phyloP scores from a whole-genome alignment of 805 yeast genomes.

The Debaryomyces tyrocola region DNA sequence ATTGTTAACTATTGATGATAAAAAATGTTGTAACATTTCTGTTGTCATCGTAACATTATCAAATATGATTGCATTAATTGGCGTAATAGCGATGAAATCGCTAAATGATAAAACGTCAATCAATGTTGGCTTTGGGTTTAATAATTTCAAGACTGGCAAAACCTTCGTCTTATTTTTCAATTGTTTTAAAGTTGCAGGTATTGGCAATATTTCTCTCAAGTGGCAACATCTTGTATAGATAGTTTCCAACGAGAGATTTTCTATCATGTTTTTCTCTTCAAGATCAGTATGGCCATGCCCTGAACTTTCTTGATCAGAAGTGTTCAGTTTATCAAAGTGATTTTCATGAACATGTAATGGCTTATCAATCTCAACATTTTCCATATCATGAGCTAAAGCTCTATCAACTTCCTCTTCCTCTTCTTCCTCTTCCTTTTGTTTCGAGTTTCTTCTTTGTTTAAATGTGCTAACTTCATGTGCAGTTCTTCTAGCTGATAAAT shows the following conservation, averaged over 20 bases:
- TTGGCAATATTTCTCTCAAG: constrained; percentile 85
- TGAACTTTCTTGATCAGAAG: not conserved
- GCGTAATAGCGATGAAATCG: constrained; percentile 57
- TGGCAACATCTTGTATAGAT: constrained; percentile 87
- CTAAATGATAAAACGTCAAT: constrained; percentile 58
- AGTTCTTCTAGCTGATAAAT: constrained; percentile 64
- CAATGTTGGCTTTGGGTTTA: constrained; percentile 59
- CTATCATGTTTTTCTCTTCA: constrained; percentile 13
- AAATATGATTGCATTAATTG: constrained; percentile 54
- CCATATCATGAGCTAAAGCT: constrained; percentile 3
- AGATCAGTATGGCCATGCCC: constrained; percentile 8
- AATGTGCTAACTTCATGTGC: constrained; percentile 62
- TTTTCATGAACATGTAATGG: constrained; percentile 66
- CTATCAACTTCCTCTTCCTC: constrained; percentile 8
- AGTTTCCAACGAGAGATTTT: constrained; percentile 43
- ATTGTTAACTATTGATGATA: constrained; percentile 47
- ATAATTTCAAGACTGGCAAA: constrained; percentile 52
- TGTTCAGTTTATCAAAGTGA: constrained; percentile 40
- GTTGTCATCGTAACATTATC: constrained; percentile 57
- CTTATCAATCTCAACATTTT: constrained; percentile 51
- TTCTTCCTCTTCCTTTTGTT: constrained; percentile 8
- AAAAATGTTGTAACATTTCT: constrained; percentile 51
- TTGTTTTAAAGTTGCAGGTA: constrained; percentile 75
- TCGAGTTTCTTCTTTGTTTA: constrained; percentile 19
- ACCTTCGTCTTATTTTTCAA: constrained; percentile 52